Evolutionary conservation across 768 basidiomycete species (phyloP), one percentile per base, ranked within the genome.

Genomic region (Inosperma sp.): DNA sequence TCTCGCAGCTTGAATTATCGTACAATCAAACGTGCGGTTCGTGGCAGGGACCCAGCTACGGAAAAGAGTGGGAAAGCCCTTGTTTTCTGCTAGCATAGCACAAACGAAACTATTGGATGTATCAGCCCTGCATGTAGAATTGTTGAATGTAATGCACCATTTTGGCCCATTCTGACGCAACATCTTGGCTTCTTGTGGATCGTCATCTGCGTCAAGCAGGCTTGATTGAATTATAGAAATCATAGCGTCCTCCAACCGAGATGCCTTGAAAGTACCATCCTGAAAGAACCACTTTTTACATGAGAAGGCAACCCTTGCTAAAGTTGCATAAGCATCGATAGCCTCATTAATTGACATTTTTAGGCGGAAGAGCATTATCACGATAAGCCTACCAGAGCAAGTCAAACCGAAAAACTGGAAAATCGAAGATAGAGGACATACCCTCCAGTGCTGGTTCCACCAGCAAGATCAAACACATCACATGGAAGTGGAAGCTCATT

Each of bases 401-500:
- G 13, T n/a, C 17, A 16, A 45, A 22, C 4, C 2, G 12, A 7
- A 13, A 14, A 3, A 10, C n/a, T 1, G 34, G 25, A 31, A 30
- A 30, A 16, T 2, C n/a, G n/a, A n/a, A n/a, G n/a, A n/a, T 19
- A 31, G n/a, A n/a, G n/a, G 22, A 16, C 44, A 9, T 45, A 45
- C 44, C 44, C 44, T 33, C 44, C 44, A 3, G 44, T 45, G 7
- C 44, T 33, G 25, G 30, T 27, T 16, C 44, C 44, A n/a, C 44
- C 44, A 23, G 30, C 44, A 22, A 45, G 26, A 23, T 45, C 43
- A n/a, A 45, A 45, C 19, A 45, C 16, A 17, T 45, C 30, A 13
- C 44, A 45, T 33, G 44, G 44, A n/a, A 30, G 29, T 14, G 43
- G 43, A 22, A 31, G 19, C 19, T 13, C 6, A 10, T 31, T 13